These are phyloP conservation scores for Meyerozyma guilliermondii DNA, from an alignment of 1,139 yeast species.

Conservation along the genomic window DNA sequence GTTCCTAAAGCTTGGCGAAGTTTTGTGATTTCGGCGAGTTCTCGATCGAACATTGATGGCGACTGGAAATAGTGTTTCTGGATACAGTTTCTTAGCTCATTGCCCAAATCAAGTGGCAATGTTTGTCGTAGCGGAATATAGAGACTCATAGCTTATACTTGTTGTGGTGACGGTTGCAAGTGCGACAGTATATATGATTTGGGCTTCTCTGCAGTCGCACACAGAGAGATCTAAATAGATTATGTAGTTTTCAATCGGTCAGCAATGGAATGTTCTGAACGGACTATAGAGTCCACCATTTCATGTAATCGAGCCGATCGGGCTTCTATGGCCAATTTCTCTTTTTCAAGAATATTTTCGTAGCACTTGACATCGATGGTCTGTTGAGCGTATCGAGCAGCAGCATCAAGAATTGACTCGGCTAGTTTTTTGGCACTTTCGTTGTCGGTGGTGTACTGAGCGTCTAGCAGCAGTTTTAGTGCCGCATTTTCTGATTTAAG, in stretches of 20 bases:
- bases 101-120: constrained; percentile 39
- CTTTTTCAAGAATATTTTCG: constrained; percentile 17
- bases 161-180: background rate
- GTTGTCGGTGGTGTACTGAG: constrained; percentile 5
- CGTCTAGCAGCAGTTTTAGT: constrained; percentile 3
- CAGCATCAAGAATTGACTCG: constrained; percentile 18
- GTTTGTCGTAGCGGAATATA: constrained; percentile 53
- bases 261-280: constrained; percentile 34
- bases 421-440: constrained; percentile 21
- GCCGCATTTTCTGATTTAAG: constrained; percentile 7
- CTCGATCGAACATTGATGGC: constrained; percentile 50
- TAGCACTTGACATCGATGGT: constrained; percentile 15
- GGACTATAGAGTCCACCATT: constrained; percentile 32
- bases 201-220: too few relatives aligned
- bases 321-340: constrained; percentile 22
- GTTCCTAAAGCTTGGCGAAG: constrained; percentile 19
- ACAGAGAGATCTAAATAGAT: background rate
- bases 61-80: constrained; percentile 62
- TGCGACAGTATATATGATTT: background rate
- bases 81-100: constrained; percentile 46
- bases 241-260: constrained; percentile 7
- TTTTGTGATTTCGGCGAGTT: constrained; percentile 36
- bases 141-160: constrained; percentile 29
- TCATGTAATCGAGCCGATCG: constrained; percentile 30
- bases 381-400: constrained; percentile 13